Percentiles rank a stretch among this genome's conserved stretches.
Evolutionary conservation across 1,139 yeast genomes (phyloP).

Genomic region (Kodamaea sp.): DNA sequence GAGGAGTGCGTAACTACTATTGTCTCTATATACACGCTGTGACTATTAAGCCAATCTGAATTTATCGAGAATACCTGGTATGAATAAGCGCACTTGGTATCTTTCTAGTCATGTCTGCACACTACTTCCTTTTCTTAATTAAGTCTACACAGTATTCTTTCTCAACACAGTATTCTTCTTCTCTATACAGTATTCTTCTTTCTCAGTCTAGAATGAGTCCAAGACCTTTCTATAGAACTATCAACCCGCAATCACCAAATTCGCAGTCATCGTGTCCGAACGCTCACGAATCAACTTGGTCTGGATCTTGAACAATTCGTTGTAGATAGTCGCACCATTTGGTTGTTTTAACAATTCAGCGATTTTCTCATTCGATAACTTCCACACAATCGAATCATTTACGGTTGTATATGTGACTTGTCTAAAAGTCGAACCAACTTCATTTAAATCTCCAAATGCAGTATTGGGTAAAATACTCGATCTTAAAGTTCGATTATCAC

Average conservation of each 20-base stretch:
- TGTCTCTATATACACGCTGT: too few species aligned
- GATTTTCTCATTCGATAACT: slow-evolving; percentile 48
- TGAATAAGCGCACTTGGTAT: too few species aligned
- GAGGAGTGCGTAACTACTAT: too few species aligned
- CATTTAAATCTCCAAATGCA: slow-evolving; percentile 72
- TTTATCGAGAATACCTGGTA: too few species aligned
- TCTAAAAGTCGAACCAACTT: slow-evolving; percentile 32
- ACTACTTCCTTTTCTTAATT: too few species aligned
- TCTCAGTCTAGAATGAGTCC: too few species aligned
- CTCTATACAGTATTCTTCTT: too few species aligned
- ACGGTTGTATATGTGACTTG: slow-evolving; percentile 46
- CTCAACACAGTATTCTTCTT: too few species aligned
- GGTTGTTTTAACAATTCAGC: slow-evolving; percentile 38
- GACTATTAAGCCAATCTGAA: too few species aligned
- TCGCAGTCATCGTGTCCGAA: slow-evolving; percentile 68
- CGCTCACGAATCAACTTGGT: slow-evolving; percentile 68
- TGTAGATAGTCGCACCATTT: slow-evolving; percentile 53
- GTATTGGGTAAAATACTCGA: slow-evolving; percentile 88
- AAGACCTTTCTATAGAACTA: too few species aligned
- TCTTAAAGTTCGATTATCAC: slow-evolving; percentile 55
- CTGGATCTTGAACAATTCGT: slow-evolving; percentile 65
- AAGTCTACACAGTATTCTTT: too few species aligned
- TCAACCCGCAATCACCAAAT: slow-evolving; percentile 53
- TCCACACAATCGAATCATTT: slow-evolving; percentile 69
- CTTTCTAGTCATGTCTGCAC: too few species aligned